Evolutionary conservation across 2,329 filamentous ascomycete species (phyloP).

Genomic region (Rasamsonia emersonii): DNA sequence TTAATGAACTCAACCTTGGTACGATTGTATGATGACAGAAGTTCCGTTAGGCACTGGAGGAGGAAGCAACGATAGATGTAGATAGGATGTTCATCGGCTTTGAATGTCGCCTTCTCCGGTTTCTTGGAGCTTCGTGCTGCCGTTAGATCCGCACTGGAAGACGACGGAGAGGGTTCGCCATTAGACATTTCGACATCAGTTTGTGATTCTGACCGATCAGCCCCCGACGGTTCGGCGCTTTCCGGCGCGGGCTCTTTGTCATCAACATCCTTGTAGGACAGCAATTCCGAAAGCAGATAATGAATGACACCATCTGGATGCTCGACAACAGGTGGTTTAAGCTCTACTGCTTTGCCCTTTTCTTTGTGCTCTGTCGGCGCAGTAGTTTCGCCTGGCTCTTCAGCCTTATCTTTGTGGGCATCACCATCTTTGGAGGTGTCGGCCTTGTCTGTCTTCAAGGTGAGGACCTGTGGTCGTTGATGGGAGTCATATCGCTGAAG

Average conservation of each 20-base stretch:
- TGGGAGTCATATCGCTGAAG: slow-evolving; percentile 55
- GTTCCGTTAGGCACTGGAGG: slow-evolving; percentile 81
- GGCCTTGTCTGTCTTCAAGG: slow-evolving; percentile 43
- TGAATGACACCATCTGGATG: slow-evolving; percentile 93
- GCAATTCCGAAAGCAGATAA: slow-evolving; percentile 83
- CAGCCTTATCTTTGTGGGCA: slow-evolving; percentile 23
- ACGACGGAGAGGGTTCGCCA: slow-evolving; percentile 27
- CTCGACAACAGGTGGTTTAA: slow-evolving; percentile 77
- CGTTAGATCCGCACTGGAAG: slow-evolving; percentile 21
- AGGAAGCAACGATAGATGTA: slow-evolving; percentile 96
- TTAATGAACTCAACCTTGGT: slow-evolving; percentile 99
- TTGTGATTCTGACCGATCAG: slow-evolving; percentile 24
- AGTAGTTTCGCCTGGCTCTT: slow-evolving; percentile 16
- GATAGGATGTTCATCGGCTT: slow-evolving; percentile 85
- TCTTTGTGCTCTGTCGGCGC: slow-evolving; percentile 18
- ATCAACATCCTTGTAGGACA: slow-evolving; percentile 87
- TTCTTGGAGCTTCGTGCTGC: slow-evolving; percentile 48
- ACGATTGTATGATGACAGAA: slow-evolving; percentile 83
- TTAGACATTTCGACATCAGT: slow-evolving; percentile 45
- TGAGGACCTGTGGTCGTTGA: slow-evolving; percentile 45
- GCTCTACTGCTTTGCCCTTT: slow-evolving; percentile 53
- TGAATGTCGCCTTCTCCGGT: slow-evolving; percentile 65
- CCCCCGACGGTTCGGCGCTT: slow-evolving; percentile 17
- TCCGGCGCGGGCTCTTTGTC: slow-evolving; percentile 58
- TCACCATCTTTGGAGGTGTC: slow-evolving; percentile 15